phyloP scores from a whole-genome alignment of 345 rosid species.

The Salix dunnii region DNA sequence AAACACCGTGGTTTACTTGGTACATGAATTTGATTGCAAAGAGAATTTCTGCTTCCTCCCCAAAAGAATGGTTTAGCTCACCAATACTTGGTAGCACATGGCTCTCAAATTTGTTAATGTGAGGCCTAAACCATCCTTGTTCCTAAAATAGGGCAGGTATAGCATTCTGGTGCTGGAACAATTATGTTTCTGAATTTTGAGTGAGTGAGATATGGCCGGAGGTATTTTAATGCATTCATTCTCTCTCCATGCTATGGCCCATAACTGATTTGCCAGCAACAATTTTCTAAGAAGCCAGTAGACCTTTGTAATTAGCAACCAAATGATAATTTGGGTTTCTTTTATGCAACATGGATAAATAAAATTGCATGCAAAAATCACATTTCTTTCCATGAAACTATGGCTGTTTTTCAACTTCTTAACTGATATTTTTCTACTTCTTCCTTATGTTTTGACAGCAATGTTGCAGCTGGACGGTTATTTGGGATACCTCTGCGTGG shows the following conservation, averaged over 20 bases:
- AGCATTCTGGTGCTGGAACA: background rate
- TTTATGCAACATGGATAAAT: background rate
- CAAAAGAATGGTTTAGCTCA: background rate
- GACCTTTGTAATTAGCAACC: background rate
- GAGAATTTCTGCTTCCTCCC: background rate
- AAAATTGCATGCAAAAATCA: background rate
- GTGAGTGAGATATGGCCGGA: background rate
- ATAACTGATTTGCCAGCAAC: background rate
- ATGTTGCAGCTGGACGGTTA: constrained; percentile 86
- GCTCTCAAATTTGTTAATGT: background rate
- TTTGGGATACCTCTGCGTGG: constrained; percentile 96
- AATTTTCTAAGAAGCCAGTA: background rate
- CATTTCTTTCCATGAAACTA: background rate
- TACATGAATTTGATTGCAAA: background rate
- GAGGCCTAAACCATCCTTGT: background rate
- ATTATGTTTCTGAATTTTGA: background rate
- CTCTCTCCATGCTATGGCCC: background rate
- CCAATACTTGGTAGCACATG: background rate
- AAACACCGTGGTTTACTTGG: background rate
- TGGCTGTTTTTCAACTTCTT: background rate
- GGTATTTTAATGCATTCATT: background rate
- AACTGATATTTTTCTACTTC: constrained; percentile 10
- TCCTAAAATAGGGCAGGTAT: background rate
- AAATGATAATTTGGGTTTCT: background rate
- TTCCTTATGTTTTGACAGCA: constrained; percentile 42